A percentile compares a stretch with the other conserved stretches of the same genome.
phyloP scores from a whole-genome alignment of 768 basidiomycete genomes.

The Hebeloma cylindrosporum region DNA sequence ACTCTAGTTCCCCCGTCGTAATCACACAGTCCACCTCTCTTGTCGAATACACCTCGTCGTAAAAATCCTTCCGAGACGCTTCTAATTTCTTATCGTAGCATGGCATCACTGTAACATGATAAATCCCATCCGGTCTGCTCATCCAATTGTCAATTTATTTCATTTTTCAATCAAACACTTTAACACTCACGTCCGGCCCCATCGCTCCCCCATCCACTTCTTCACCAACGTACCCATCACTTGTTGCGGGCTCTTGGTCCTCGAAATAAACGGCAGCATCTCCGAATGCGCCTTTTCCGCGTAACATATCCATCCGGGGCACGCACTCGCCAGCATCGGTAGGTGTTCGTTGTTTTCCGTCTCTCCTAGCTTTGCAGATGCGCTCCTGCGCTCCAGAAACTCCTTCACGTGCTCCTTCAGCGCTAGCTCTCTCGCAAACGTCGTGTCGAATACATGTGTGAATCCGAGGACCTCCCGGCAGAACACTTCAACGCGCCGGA shows the following conservation, averaged over 20 bases:
- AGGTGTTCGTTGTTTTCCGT: constrained; percentile 39
- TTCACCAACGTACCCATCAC: constrained; percentile 94
- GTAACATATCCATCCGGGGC: constrained; percentile 99
- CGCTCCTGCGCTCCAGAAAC: constrained; percentile 67
- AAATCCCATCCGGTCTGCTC: constrained; percentile 78
- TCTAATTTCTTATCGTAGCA: constrained; percentile 99
- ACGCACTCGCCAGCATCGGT: constrained; percentile 94
- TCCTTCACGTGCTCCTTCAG: constrained; percentile 81
- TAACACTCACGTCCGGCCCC: constrained; percentile 64
- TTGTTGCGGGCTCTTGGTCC: constrained; percentile 91
- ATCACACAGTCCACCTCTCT: constrained; percentile 97
- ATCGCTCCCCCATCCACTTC: constrained; percentile 71
- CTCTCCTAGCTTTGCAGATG: constrained; percentile 16
- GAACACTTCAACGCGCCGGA: constrained; percentile 73
- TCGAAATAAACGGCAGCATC: constrained; percentile 87
- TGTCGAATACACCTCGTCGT: constrained; percentile 75
- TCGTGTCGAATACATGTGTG: constrained; percentile 88
- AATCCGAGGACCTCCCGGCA: constrained; percentile 69
- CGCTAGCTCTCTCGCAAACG: constrained; percentile 87
- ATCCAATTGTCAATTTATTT: no score
- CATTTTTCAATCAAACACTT: constrained; percentile 7
- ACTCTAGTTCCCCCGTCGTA: constrained; percentile 91
- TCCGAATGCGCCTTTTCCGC: constrained; percentile 97
- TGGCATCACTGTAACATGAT: constrained; percentile 98
- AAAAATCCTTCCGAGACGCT: constrained; percentile 93